Conservation (phyloP, 495 filamentous ascomycete genomes). For the Talaromyces stipitatus region DNA sequence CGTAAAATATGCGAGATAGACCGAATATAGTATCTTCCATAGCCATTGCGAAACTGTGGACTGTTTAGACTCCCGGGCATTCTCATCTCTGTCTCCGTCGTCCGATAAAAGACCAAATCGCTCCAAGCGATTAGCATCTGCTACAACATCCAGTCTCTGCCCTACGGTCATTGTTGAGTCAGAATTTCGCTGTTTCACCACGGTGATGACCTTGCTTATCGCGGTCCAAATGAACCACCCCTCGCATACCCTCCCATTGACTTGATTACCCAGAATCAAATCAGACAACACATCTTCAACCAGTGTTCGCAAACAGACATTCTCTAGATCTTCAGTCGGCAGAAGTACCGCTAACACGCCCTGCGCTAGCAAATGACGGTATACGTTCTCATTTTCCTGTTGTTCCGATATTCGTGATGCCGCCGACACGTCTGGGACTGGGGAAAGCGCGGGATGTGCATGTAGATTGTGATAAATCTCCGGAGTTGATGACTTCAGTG, state of each 20-base stretch:
- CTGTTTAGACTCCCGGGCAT: constrained; percentile 8
- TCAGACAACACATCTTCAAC: constrained; percentile 81
- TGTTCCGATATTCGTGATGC: constrained; percentile 49
- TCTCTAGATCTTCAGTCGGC: constrained; percentile 87
- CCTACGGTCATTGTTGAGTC: constrained; percentile 15
- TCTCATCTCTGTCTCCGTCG: constrained; percentile 12
- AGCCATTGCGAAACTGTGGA: constrained; percentile 39
- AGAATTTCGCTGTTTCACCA: constrained; percentile 19
- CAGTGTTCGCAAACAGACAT: constrained; percentile 70
- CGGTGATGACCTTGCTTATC: constrained; percentile 55
- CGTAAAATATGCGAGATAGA: constrained; percentile 55
- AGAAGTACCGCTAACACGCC: constrained; percentile 72
- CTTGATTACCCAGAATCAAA: constrained; percentile 68
- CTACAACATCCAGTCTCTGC: not conserved
- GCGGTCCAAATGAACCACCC: constrained; percentile 80
- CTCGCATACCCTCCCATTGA: constrained; percentile 72
- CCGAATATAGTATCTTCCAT: constrained; percentile 64
- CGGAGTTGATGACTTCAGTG: constrained; percentile 34
- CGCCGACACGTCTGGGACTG: constrained; percentile 53
- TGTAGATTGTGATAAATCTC: constrained; percentile 76
- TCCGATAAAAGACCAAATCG: constrained; percentile 39
- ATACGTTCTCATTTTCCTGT: constrained; percentile 66
- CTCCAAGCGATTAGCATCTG: constrained; percentile 28
- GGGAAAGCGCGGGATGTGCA: constrained; percentile 72
- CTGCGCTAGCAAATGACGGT: constrained; percentile 74